These are phyloP conservation scores for Fusarium subglutinans DNA, from an alignment of 2,329 filamentous ascomycete species.

Conservation along the genomic window DNA sequence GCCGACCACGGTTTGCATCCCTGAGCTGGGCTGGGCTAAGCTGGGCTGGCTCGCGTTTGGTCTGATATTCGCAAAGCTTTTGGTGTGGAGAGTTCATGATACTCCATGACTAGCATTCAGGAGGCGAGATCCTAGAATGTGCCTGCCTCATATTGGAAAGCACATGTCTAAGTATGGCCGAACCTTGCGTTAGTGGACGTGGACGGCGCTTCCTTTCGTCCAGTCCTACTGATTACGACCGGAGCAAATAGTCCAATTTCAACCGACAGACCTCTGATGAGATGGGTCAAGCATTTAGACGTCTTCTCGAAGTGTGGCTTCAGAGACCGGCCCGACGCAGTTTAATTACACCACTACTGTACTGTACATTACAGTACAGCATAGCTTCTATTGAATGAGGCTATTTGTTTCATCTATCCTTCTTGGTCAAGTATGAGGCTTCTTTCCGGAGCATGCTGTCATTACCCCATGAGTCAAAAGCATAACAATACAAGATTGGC, in stretches of 20 bases:
- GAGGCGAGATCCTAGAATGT: conserved; percentile 13
- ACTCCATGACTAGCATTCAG: conserved; percentile 12
- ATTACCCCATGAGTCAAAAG: conserved; percentile 11
- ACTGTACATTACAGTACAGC: background rate
- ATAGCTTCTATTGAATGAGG: background rate
- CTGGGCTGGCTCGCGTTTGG: background rate
- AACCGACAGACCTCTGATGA: background rate
- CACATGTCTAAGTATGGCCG: background rate
- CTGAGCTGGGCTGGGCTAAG: background rate
- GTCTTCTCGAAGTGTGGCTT: background rate
- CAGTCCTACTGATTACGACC: background rate
- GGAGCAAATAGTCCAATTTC: conserved; percentile 21
- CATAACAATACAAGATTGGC: background rate
- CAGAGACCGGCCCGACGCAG: background rate
- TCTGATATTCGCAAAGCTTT: conserved; percentile 9
- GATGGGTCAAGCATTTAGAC: background rate
- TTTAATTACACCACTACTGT: background rate
- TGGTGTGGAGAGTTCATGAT: conserved; percentile 7
- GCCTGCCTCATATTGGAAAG: background rate
- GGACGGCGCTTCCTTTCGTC: background rate
- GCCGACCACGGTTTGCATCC: conserved; percentile 12
- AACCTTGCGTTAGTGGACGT: background rate
- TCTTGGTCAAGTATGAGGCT: background rate
- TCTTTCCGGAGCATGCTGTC: background rate
- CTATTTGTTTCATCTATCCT: background rate